Conservation (phyloP, 352 stramenopile species). For the Pythium brachiatum region DNA sequence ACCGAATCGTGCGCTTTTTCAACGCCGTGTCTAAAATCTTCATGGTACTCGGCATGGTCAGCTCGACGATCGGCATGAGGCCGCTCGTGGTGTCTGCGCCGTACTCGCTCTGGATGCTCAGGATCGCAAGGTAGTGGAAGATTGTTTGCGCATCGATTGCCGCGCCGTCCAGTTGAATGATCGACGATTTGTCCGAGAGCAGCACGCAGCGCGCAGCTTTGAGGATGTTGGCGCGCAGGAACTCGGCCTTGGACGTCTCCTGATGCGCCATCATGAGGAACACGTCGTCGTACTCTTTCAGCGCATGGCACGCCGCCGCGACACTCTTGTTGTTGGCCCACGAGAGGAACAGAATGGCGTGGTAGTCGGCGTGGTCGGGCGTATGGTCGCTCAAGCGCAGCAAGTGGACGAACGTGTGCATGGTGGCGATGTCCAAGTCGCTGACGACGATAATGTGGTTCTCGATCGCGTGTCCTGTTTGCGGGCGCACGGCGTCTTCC, state of each 20-base stretch:
- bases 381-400: conserved; percentile 43
- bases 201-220: conserved; percentile 52
- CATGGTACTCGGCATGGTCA: conserved; percentile 62
- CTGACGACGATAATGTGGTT: conserved; percentile 68
- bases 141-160: conserved; percentile 59
- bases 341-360: conserved; percentile 60
- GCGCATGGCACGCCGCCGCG: conserved; percentile 19
- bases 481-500: conserved; percentile 30
- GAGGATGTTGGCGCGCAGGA: conserved; percentile 59
- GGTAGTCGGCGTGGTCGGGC: conserved; percentile 35
- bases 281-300: conserved; percentile 47
- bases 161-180: conserved; percentile 56
- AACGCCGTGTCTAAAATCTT: conserved; percentile 68
- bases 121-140: conserved; percentile 62
- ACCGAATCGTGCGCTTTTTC: conserved; percentile 43
- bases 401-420: conserved; percentile 49
- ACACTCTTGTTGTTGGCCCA: conserved; percentile 39
- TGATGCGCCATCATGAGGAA: conserved; percentile 52
- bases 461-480: conserved; percentile 25
- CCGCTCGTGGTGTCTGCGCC: conserved; percentile 39
- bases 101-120: conserved; percentile 59
- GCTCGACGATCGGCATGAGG: conserved; percentile 57
- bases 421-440: conserved; percentile 40
- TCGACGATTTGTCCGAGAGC: conserved; percentile 52
- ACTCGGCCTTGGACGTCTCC: conserved; percentile 48